phyloP scores from a whole-genome alignment of 2,329 filamentous ascomycete genomes.

The Apiospora malaysiana region DNA sequence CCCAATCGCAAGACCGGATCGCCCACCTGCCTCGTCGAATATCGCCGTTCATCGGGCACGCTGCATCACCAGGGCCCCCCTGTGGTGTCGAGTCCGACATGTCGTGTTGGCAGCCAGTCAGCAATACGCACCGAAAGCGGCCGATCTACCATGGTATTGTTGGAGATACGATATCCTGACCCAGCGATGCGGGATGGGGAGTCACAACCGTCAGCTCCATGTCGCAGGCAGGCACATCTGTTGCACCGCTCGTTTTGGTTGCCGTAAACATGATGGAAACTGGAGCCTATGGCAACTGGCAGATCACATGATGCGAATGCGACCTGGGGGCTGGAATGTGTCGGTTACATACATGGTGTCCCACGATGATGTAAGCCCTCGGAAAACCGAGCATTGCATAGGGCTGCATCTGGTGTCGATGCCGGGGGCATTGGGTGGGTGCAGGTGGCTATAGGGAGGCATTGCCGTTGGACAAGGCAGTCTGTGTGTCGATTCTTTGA shows the following conservation, averaged over 20 bases:
- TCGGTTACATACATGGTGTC: not conserved
- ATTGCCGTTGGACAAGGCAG: not conserved
- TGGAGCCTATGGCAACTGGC: not conserved
- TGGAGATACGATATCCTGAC: not conserved
- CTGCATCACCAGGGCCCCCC: not conserved
- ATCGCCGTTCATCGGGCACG: not conserved
- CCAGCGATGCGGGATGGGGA: not conserved
- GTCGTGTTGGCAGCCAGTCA: no score
- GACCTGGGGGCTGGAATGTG: not conserved
- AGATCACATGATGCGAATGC: not conserved
- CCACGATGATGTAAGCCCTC: not conserved
- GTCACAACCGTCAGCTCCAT: not conserved
- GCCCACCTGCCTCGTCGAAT: not conserved
- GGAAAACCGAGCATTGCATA: not conserved
- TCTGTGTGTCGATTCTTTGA: no score
- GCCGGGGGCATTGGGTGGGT: not conserved
- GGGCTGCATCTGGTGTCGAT: not conserved
- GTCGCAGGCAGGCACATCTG: not conserved
- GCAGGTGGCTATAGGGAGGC: conserved; percentile 10
- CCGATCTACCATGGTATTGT: no score
- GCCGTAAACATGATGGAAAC: not conserved
- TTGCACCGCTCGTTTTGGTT: not conserved
- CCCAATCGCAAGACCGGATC: not conserved
- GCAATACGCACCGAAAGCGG: not conserved
- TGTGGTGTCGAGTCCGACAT: no score